Evolutionary conservation across 2,329 filamentous ascomycete genomes (phyloP), one percentile per base, ranked within the genome.

Genomic region (Escovopsis sp.): DNA sequence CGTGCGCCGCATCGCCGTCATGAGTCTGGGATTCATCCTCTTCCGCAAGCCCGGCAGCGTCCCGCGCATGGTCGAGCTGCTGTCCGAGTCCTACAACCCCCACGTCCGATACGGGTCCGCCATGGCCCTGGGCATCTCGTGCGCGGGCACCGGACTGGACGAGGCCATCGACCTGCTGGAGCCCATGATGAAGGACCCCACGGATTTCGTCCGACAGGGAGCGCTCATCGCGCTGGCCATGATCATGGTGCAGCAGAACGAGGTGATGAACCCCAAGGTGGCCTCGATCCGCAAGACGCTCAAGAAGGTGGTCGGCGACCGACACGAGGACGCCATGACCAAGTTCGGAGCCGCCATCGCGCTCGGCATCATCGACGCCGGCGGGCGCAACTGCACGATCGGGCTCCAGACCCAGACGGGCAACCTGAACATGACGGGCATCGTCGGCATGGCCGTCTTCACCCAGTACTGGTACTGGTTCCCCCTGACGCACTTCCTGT

Each of bases 401-500:
- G 89, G 89, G 27, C 73, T 98, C 33, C 91, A 98, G 62, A 98
- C 91, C 1, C 91, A 94, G 64, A 95, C 89, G 1, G 93, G 93
- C 49, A 98, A 95, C 59, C 77, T 98, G 50, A 96, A 98, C 70
- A 95, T 98, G 88, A 79, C 88, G 14, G 93, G 86, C 47, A 94
- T 98, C 50, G 88, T 98, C 14, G 93, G 91, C 51, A 94, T 94
- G 79, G 89, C 87, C 25, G 84, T 98, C 41, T 98, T 98, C 65
- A 94, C 88, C 8, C 91, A 98, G 61, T 98, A 98, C 69, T 98
- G 91, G 91, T 98, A 98, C 69, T 98, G 91, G 91, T 98, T 98
- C 76, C 91, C 91, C 45, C 82, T 96, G 54, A 94, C 91, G 27
- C 91, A 98, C 64, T 98, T 98, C 76, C 63, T 98, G 44, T 93